Evolutionary conservation across 164 flowering plant genomes (phyloP), one percentile per base, ranked within the genome.

Genomic region (Piper betle): DNA sequence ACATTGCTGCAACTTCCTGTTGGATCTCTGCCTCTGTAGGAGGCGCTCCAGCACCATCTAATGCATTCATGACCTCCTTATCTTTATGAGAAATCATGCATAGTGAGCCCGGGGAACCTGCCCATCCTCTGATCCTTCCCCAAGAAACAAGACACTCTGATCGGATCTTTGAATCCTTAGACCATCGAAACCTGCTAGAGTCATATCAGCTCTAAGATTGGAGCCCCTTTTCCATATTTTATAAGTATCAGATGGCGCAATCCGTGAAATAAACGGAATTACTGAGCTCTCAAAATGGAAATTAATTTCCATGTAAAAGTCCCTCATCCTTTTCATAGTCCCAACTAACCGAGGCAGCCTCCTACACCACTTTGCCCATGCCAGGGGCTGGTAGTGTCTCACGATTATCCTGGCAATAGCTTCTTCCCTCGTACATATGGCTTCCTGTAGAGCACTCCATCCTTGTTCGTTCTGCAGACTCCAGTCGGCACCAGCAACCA

Each of bases 321-420:
- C 97, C 72, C 87, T 71, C 92, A 90, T 90, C 75, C 87, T 81
- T 42, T 76, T 73, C 88, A 85, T 82, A 3, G 90, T 78, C 19
- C 64, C 84, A 12, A 82, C 61, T 72, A 88, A 71, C 1, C 91
- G 84, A 62, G 97, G 97, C 74, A 89, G 73, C 72, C 97, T 80
- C 52, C 97, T 68, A 66, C 95, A 85, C 95, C 95, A 90, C 70
- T 90, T 90, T 2, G 88, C 90, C 95, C 97, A 87, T 19, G 97
- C 90, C 69, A 83, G 62, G 0, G 88, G 95, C 78, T 90, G 97
- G 67, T 87, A 87, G 39, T 90, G 92, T 72, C 81, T 70, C 52
- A 86, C 87, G 37, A 90, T 87, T 19, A 64, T 79, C 83, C 65
- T 81, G 9, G 97, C 90, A 69, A 90, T 76, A 20, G 59, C 66